These are phyloP conservation scores for Ceratobasidium sp. DNA, from an alignment of 1,284 basidiomycete genomes.

Conservation along the genomic window DNA sequence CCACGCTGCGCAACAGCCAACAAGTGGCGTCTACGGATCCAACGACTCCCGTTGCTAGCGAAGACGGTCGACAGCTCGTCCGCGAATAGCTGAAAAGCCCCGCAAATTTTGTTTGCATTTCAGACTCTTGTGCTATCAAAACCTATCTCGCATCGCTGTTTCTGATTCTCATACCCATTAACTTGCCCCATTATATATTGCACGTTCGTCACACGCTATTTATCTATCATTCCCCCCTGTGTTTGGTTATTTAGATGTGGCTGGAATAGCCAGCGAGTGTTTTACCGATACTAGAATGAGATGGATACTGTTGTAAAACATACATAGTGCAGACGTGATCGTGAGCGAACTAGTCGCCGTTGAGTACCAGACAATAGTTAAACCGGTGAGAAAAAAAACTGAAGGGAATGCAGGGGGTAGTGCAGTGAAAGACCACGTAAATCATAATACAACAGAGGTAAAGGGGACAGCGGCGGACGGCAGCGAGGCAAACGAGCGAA, in stretches of 20 bases:
- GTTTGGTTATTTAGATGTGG: constrained; percentile 39
- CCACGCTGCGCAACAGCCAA: constrained; percentile 30
- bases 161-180: constrained; percentile 24
- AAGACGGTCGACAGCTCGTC: constrained; percentile 34
- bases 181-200: constrained; percentile 31
- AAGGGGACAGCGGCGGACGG: neutral
- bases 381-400: constrained; percentile 7
- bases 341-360: neutral
- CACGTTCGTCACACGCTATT: constrained; percentile 34
- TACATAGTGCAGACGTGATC: constrained; percentile 33
- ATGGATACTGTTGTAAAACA: constrained; percentile 42
- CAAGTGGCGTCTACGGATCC: constrained; percentile 27
- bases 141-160: constrained; percentile 36
- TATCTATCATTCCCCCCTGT: constrained; percentile 25
- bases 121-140: constrained; percentile 41
- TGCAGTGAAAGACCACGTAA: neutral
- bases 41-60: constrained; percentile 34
- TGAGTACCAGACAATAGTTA: constrained; percentile 21
- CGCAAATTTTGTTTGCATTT: constrained; percentile 29
- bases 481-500: constrained; percentile 15
- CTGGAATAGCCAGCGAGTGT: neutral
- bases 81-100: constrained; percentile 12
- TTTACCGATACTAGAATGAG: constrained; percentile 32
- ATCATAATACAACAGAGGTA: too few species aligned
- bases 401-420: constrained; percentile 19